Conservation (phyloP, 306 rosid genomes). For the Cucurbita ficifolia region DNA sequence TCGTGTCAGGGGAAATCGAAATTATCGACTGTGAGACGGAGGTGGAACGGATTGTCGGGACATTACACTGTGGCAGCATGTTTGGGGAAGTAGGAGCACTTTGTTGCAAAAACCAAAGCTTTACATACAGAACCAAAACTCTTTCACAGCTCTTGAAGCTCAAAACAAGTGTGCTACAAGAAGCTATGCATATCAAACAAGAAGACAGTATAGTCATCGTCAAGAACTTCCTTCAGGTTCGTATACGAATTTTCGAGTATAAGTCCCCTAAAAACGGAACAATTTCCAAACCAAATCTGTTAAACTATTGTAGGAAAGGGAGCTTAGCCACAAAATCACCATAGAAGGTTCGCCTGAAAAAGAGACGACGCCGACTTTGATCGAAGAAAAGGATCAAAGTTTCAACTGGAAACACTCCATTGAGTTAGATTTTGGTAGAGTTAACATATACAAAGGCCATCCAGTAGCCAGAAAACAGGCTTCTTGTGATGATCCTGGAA, state of each 20-base stretch:
- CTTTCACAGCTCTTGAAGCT: constrained; percentile 76
- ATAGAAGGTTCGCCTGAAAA: constrained; percentile 18
- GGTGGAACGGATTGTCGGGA: constrained; percentile 44
- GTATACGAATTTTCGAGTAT: not conserved
- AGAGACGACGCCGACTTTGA: constrained; percentile 17
- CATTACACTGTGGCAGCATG: constrained; percentile 44
- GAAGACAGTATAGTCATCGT: constrained; percentile 42
- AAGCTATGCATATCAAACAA: constrained; percentile 41
- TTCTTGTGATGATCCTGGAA: constrained; percentile 46
- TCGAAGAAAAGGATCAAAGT: constrained; percentile 21
- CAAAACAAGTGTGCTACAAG: constrained; percentile 41
- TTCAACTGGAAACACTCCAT: constrained; percentile 15
- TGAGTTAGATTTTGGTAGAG: constrained; percentile 27
- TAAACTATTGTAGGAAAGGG: constrained; percentile 39
- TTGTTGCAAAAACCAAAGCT: constrained; percentile 49
- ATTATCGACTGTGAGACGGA: constrained; percentile 37
- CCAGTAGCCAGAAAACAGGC: constrained; percentile 42
- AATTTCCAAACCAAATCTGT: not conserved
- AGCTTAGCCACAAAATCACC: constrained; percentile 38
- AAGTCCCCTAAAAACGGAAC: not conserved
- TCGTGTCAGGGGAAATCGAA: constrained; percentile 86
- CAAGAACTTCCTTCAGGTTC: constrained; percentile 63
- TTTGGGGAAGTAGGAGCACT: constrained; percentile 77
- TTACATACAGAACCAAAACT: constrained; percentile 64
- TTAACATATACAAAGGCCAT: constrained; percentile 67